Evolutionary conservation across 352 stramenopile species (phyloP).

Genomic region (Pythium periplocum): DNA sequence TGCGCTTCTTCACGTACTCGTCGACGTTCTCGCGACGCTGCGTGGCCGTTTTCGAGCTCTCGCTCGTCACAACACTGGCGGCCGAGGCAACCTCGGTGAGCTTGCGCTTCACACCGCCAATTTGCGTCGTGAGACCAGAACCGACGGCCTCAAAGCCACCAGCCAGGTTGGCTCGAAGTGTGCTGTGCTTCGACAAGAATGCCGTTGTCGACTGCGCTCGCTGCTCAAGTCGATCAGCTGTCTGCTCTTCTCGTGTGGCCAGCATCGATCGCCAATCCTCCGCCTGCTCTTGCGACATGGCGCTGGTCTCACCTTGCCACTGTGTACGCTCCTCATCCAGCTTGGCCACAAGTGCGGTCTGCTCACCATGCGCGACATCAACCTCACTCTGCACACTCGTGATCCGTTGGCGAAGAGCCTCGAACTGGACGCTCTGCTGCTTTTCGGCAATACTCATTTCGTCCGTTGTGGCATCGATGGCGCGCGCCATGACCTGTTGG

Average conservation of each 20-base stretch:
- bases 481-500: constrained; percentile 13
- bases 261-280: constrained; percentile 2
- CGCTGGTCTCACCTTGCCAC: constrained; percentile 9
- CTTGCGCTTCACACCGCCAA: constrained; percentile 17
- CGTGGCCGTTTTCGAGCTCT: constrained; percentile 3
- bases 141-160: not conserved
- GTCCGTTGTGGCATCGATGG: constrained; percentile 15
- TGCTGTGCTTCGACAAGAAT: not conserved
- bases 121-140: constrained; percentile 7
- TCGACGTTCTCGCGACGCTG: constrained; percentile 11
- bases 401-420: constrained; percentile 15
- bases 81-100: constrained; percentile 2
- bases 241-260: not conserved
- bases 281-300: constrained; percentile 9
- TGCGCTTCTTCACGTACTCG: constrained; percentile 19
- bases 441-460: constrained; percentile 17
- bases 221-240: not conserved
- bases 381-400: constrained; percentile 6
- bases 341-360: constrained; percentile 4
- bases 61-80: constrained; percentile 5
- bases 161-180: not conserved
- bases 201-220: not conserved
- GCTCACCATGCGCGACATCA: constrained; percentile 11
- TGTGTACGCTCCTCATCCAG: constrained; percentile 5
- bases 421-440: constrained; percentile 15